phyloP scores from a whole-genome alignment of 495 filamentous ascomycete species.

The Neurospora sp. region DNA sequence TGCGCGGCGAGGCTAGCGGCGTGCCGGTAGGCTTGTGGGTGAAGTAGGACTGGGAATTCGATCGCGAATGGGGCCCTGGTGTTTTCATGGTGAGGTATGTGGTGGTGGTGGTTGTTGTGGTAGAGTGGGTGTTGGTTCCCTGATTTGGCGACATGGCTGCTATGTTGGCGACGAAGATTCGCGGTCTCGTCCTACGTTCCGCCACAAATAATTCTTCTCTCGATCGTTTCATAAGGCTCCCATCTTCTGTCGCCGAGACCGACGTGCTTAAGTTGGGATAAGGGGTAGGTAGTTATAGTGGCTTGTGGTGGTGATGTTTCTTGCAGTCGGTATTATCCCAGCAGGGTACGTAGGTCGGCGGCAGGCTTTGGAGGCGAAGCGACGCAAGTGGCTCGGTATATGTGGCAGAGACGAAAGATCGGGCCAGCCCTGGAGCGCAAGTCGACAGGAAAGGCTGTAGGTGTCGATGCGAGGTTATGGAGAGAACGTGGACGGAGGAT shows the following conservation, averaged over 20 bases:
- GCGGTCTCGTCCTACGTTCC: neutral
- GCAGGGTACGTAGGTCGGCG: neutral
- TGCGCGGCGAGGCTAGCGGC: conserved; percentile 32
- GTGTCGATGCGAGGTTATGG: neutral
- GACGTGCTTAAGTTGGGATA: neutral
- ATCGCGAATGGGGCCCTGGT: conserved; percentile 31
- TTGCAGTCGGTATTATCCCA: neutral
- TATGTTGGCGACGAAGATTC: conserved; percentile 6
- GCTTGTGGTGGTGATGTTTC: neutral
- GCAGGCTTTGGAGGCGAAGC: neutral
- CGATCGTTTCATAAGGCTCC: neutral
- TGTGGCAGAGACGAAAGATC: neutral
- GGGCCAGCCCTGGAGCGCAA: neutral
- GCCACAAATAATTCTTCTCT: neutral
- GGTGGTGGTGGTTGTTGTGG: neutral
- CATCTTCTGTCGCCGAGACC: neutral
- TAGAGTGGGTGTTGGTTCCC: neutral
- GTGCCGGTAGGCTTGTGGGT: conserved; percentile 26
- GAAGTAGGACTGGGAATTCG: conserved; percentile 30
- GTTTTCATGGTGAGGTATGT: conserved; percentile 40
- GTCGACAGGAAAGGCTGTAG: neutral
- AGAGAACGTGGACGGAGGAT: neutral
- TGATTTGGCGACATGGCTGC: neutral
- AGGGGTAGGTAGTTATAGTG: neutral
- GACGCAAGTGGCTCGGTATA: neutral